Evolutionary conservation across 305 asterid species (phyloP), one percentile per base, ranked within the genome.

Genomic region (Solanum hybrid): DNA sequence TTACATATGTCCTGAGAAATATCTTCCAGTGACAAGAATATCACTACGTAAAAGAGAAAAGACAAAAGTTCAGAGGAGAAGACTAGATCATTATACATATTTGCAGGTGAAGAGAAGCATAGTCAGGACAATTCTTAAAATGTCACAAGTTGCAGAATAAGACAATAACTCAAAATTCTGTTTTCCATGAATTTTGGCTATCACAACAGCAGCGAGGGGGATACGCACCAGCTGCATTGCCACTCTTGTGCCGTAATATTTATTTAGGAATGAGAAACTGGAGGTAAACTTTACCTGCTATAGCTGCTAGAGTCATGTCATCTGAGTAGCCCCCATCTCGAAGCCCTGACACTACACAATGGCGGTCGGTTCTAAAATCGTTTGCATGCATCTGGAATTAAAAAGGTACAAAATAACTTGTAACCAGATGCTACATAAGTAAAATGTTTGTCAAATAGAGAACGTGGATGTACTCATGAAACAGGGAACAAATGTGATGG

Each of bases 241-340:
- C 4, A n/a, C 36, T 41, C 61, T 57, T 33, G 24, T 57, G 86
- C 36, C 73, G 26, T 77, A 34, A 41, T 33, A 76, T 45, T 38
- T 20, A 76, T 36, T 75, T 68, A 89, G 79, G 34, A 79, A 51
- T 89, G 85, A 92, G 89, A 45, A 22, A 57, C 65, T 61, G 45
- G 65, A 29, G 89, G 37, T 85, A 88, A 79, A 65, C 32, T 89
- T 78, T 93, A 97, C 99, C 98, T 2, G 99, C 94, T 90, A 97
- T 96, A 93, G 99, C 95, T 61, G 99, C 99, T 93, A 97, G 99
- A 88, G 99, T 97, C 99, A 97, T 97, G 94, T 97, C 99, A 93
- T 97, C 99, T 73, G 99, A 97, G 93, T 97, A 97, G 89, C 99
- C 99, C 89, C 99, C 99, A 94, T 97, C 95, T 88, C 93, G 98